Conservation (phyloP, 208 protist genomes). For the Acanthamoeba polyphaga region DNA sequence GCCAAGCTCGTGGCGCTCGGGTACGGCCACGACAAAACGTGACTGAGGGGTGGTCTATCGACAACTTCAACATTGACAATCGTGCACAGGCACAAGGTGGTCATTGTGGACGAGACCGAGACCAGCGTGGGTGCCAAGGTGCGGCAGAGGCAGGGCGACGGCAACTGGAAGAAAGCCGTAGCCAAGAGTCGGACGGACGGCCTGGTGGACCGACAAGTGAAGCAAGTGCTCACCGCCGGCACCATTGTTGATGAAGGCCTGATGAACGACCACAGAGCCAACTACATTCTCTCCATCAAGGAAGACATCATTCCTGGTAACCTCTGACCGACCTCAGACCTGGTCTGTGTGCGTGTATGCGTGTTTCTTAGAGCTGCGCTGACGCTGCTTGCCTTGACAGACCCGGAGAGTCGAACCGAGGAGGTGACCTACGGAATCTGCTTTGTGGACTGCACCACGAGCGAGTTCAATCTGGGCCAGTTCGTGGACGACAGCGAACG, state of each 20-base stretch:
- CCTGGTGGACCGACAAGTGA: slow-evolving; percentile 44
- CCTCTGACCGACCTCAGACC: not conserved
- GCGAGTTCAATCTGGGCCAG: slow-evolving; percentile 71
- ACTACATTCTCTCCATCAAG: slow-evolving; percentile 84
- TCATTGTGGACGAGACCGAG: slow-evolving; percentile 86
- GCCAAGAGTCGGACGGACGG: not conserved
- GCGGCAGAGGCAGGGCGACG: not conserved
- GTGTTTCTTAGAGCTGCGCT: not conserved
- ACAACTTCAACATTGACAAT: not conserved
- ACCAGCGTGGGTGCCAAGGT: slow-evolving; percentile 73
- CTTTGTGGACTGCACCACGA: slow-evolving; percentile 83
- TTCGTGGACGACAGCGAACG: slow-evolving; percentile 80
- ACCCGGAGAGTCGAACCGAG: not conserved
- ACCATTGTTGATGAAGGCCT: slow-evolving; percentile 85
- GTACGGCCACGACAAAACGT: not conserved
- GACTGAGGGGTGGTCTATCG: not conserved
- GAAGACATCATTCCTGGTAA: slow-evolving; percentile 70
- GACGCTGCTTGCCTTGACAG: not conserved
- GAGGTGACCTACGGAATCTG: slow-evolving; percentile 77
- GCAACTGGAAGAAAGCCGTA: slow-evolving; percentile 32
- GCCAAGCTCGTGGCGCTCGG: slow-evolving; percentile 83
- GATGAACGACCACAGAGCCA: slow-evolving; percentile 70
- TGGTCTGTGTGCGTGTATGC: not conserved
- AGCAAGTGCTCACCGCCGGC: slow-evolving; percentile 77
- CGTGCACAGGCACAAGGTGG: slow-evolving; percentile 80